Evolutionary conservation across 164 flowering plant species (phyloP).

Genomic region (Platanus orientalis): DNA sequence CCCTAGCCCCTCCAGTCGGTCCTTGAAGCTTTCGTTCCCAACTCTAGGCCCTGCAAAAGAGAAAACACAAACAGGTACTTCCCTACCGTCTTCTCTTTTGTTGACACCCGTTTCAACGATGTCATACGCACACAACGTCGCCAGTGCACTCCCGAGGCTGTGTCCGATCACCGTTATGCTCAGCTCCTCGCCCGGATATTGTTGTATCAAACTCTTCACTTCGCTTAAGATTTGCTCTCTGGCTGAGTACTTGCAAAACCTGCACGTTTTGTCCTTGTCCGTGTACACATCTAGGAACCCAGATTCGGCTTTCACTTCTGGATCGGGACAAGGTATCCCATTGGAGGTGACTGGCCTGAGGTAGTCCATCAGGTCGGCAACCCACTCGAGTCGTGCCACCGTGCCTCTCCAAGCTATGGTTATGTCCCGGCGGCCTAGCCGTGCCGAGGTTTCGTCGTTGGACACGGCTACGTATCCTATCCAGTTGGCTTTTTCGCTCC

Average conservation of each 20-base stretch:
- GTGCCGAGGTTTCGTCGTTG: slow-evolving; percentile 41
- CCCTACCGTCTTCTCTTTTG: slow-evolving; percentile 22
- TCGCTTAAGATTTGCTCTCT: slow-evolving; percentile 55
- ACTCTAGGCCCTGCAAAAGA: slow-evolving; percentile 81
- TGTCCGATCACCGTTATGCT: slow-evolving; percentile 86
- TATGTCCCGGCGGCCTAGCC: slow-evolving; percentile 64
- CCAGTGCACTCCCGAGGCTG: slow-evolving; percentile 69
- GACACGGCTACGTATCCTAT: slow-evolving; percentile 72
- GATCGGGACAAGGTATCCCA: slow-evolving; percentile 47
- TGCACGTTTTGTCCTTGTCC: slow-evolving; percentile 39
- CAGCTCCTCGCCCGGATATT: slow-evolving; percentile 48
- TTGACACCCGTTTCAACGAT: slow-evolving; percentile 60
- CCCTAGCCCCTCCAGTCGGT: slow-evolving; percentile 50
- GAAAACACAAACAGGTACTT: slow-evolving; percentile 44
- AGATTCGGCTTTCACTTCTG: slow-evolving; percentile 48
- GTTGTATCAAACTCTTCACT: slow-evolving; percentile 40
- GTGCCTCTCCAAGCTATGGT: slow-evolving; percentile 68
- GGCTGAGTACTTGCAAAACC: slow-evolving; percentile 46
- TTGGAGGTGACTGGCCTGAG: slow-evolving; percentile 28
- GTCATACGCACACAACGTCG: slow-evolving; percentile 69
- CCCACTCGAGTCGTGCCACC: slow-evolving; percentile 58
- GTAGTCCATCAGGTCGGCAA: slow-evolving; percentile 46
- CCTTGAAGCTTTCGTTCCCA: slow-evolving; percentile 62
- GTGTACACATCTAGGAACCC: slow-evolving; percentile 72
- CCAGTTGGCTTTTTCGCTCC: slow-evolving; percentile 71